These are phyloP conservation scores for Fusarium zealandicum DNA, from an alignment of 2,329 filamentous ascomycete genomes.

Conservation along the genomic window DNA sequence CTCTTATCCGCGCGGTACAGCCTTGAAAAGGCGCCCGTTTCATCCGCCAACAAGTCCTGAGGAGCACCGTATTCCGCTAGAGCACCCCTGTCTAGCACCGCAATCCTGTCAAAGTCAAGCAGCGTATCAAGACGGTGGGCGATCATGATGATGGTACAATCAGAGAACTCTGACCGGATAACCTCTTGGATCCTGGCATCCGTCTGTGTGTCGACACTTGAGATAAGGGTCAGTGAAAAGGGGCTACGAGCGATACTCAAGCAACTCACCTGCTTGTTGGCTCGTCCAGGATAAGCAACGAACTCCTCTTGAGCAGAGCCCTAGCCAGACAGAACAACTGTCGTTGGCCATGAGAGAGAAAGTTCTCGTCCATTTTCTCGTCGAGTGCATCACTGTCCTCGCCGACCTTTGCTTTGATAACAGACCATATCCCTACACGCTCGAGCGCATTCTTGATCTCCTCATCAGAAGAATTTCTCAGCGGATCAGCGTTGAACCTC, in stretches of 20 bases:
- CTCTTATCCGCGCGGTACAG: constrained; percentile 38
- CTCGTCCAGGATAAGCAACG: constrained; percentile 48
- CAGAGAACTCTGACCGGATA: constrained; percentile 42
- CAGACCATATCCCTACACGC: constrained; percentile 55
- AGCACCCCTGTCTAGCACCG: constrained; percentile 42
- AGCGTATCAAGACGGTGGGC: constrained; percentile 45
- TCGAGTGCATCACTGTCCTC: constrained; percentile 42
- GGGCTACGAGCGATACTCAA: not conserved
- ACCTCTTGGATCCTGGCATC: constrained; percentile 42
- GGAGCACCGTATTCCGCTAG: constrained; percentile 44
- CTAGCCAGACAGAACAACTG: constrained; percentile 46
- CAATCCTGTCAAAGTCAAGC: constrained; percentile 46
- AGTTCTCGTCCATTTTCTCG: constrained; percentile 47
- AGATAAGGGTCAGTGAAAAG: constrained; percentile 5
- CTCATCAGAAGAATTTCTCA: constrained; percentile 47
- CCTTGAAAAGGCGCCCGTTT: constrained; percentile 34
- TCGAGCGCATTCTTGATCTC: constrained; percentile 54
- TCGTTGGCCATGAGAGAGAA: constrained; percentile 45
- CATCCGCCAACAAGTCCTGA: constrained; percentile 29
- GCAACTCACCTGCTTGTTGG: constrained; percentile 47
- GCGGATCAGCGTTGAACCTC: constrained; percentile 59
- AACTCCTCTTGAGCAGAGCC: constrained; percentile 41
- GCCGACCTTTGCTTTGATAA: constrained; percentile 50
- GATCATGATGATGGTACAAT: constrained; percentile 46
- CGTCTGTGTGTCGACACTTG: constrained; percentile 44